Percentiles rank a stretch among this genome's conserved stretches.
Conservation (phyloP, 306 rosid species). For the Begonia masoniana region DNA sequence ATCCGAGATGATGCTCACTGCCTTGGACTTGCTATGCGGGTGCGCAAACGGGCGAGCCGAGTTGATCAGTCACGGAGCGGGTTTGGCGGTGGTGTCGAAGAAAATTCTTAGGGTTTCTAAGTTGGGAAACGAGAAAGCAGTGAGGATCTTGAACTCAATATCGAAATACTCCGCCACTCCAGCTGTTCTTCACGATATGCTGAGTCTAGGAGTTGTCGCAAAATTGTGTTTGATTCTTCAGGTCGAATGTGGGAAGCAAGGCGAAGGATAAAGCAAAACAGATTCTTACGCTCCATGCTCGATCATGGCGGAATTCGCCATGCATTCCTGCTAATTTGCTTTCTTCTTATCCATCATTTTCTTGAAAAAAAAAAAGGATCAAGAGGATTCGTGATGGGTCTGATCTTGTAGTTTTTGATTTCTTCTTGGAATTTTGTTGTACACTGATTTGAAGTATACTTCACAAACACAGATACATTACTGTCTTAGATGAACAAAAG, state of each 20-base stretch:
- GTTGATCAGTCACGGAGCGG: conserved; percentile 50
- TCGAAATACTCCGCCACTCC: conserved; percentile 38
- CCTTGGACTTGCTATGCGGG: conserved; percentile 44
- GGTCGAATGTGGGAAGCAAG: conserved; percentile 60
- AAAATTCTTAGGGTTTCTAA: conserved; percentile 66
- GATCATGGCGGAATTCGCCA: conserved; percentile 43
- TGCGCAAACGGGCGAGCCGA: conserved; percentile 73
- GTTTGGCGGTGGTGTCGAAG: conserved; percentile 59
- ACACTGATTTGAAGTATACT: too few relatives aligned
- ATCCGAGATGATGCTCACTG: conserved; percentile 43
- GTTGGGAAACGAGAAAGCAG: conserved; percentile 56
- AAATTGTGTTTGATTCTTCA: conserved; percentile 62
- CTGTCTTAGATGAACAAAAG: too few relatives aligned
- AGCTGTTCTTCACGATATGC: conserved; percentile 50
- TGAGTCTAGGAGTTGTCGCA: conserved; percentile 56
- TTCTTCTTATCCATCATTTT: conserved; percentile 25
- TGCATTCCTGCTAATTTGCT: conserved; percentile 40
- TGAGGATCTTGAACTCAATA: conserved; percentile 34
- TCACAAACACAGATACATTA: too few relatives aligned
- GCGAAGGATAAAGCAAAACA: conserved; percentile 64
- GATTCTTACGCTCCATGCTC: conserved; percentile 52
- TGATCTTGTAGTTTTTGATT: too few relatives aligned
- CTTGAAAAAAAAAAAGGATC: too few relatives aligned
- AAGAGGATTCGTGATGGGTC: too few relatives aligned
- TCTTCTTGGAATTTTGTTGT: too few relatives aligned